phyloP scores from a whole-genome alignment of 176 grass and related monocot species.

The Typha latifolia region DNA sequence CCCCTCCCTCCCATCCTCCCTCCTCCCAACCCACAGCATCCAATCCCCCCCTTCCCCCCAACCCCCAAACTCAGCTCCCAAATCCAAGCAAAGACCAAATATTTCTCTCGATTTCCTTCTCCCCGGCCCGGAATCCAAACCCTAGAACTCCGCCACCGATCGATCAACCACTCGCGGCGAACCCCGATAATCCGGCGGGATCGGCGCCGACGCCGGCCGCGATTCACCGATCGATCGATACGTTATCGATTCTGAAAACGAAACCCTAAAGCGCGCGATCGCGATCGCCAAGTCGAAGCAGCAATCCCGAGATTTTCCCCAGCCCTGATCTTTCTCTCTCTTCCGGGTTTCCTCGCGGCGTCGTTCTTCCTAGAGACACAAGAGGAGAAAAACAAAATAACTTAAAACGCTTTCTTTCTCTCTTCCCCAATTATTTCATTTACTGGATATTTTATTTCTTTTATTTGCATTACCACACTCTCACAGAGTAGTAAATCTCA shows the following conservation, averaged over 20 bases:
- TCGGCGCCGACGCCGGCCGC: background rate
- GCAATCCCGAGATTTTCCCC: background rate
- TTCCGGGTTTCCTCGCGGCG: background rate
- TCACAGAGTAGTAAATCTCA: too few relatives aligned
- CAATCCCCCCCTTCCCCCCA: background rate
- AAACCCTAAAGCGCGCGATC: background rate
- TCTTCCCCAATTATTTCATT: too few relatives aligned
- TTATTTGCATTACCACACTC: too few relatives aligned
- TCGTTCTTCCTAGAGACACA: too few relatives aligned
- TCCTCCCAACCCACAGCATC: slow-evolving; percentile 1
- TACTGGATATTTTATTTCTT: too few relatives aligned
- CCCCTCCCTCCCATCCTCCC: slow-evolving; percentile 3
- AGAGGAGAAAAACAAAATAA: too few relatives aligned
- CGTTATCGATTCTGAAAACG: background rate
- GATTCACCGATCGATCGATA: background rate
- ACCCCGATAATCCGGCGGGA: background rate
- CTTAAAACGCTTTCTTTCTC: too few relatives aligned
- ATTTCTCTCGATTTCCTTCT: too few relatives aligned
- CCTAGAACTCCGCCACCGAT: background rate
- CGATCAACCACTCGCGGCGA: background rate
- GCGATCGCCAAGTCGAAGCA: background rate
- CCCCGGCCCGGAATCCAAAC: too few relatives aligned
- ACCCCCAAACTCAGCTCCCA: background rate
- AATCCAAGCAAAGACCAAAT: background rate
- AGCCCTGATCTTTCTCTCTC: background rate